Conservation (phyloP, 2,329 filamentous ascomycete genomes). For the Ceratocystis alfenasii region DNA sequence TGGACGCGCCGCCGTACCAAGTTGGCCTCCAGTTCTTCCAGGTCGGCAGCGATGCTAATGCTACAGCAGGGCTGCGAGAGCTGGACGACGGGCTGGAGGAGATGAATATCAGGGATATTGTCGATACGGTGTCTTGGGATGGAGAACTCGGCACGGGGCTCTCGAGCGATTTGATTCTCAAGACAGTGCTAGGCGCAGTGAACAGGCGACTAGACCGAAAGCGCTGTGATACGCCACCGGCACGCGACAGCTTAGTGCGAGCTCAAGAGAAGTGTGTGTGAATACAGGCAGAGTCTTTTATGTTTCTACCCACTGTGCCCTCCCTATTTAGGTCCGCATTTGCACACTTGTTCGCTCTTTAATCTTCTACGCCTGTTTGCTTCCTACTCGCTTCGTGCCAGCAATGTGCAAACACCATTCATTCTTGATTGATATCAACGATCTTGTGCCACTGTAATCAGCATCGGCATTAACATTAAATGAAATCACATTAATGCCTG, state of each 20-base stretch:
- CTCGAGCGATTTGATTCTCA: slow-evolving; percentile 61
- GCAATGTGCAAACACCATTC: background rate
- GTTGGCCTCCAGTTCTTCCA: slow-evolving; percentile 94
- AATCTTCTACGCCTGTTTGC: background rate
- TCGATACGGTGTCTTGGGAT: slow-evolving; percentile 75
- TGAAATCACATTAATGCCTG: no score
- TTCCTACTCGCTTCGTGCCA: background rate
- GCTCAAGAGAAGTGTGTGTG: no score
- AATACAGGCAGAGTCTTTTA: background rate
- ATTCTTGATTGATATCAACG: background rate
- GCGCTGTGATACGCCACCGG: background rate
- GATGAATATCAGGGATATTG: slow-evolving; percentile 62
- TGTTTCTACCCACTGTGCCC: background rate
- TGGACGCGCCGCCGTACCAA: slow-evolving; percentile 65
- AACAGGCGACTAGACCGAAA: slow-evolving; percentile 36
- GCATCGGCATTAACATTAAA: background rate
- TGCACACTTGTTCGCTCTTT: background rate
- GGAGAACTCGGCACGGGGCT: slow-evolving; percentile 38
- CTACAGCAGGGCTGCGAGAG: slow-evolving; percentile 51
- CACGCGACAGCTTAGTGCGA: no score
- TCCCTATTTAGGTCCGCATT: background rate
- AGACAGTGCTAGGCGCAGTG: slow-evolving; percentile 69
- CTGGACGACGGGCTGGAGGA: slow-evolving; percentile 60
- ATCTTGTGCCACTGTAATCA: background rate
- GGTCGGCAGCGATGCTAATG: slow-evolving; percentile 61